These are phyloP conservation scores for Tetradesmus obliquus DNA, from an alignment of 139 green algal species.

Conservation along the genomic window DNA sequence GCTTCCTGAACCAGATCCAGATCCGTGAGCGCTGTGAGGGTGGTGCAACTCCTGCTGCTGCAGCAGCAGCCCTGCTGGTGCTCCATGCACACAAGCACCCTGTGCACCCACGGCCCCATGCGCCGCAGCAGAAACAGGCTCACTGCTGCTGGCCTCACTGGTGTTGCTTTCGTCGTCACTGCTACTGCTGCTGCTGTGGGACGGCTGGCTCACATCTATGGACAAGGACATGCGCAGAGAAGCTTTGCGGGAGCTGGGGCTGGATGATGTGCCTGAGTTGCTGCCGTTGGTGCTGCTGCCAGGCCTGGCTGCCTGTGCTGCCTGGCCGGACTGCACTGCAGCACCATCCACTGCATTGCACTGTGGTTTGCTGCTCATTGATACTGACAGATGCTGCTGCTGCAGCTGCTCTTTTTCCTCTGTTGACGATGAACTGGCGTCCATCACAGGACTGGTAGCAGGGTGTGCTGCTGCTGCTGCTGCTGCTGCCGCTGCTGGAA, in stretches of 20 bases:
- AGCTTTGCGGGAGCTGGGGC: neutral
- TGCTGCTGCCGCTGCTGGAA: neutral
- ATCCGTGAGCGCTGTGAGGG: neutral
- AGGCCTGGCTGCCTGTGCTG: neutral
- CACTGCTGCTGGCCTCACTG: neutral
- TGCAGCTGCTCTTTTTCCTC: neutral
- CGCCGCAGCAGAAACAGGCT: neutral
- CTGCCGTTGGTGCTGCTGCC: neutral
- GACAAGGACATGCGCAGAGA: conserved; percentile 25
- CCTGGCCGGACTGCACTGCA: neutral
- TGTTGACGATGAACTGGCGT: neutral
- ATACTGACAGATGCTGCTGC: neutral
- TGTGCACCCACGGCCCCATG: neutral
- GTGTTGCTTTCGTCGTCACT: neutral
- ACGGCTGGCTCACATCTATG: conserved; percentile 11
- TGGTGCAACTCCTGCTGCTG: neutral
- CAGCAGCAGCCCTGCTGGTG: neutral
- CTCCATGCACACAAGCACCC: neutral
- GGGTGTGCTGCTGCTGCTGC: too few species aligned
- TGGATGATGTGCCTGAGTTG: neutral
- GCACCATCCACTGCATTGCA: neutral
- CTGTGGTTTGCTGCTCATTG: neutral
- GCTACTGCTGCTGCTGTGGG: neutral
- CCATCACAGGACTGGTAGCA: neutral
- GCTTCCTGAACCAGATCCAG: neutral